A percentile compares a stretch with the other conserved stretches of the same genome.
Conservation (phyloP, 208 protist species). For the Crithidia brevicula region DNA sequence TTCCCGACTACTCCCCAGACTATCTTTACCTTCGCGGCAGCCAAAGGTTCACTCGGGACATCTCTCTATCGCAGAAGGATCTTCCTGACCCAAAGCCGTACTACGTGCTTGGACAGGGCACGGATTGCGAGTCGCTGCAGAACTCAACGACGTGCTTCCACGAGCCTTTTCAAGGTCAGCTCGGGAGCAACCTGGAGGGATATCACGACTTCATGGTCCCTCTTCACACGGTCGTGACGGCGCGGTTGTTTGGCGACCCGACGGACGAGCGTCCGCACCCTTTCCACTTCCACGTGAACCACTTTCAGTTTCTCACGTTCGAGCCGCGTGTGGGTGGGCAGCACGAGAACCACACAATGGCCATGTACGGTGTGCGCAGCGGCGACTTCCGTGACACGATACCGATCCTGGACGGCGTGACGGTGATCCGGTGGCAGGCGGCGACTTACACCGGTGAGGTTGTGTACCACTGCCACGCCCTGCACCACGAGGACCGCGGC, state of each 20-base stretch:
- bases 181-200: slow-evolving; percentile 22
- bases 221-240: slow-evolving; percentile 58
- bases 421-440: slow-evolving; percentile 80
- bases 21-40: slow-evolving; percentile 45
- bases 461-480: slow-evolving; percentile 85
- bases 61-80: slow-evolving; percentile 72
- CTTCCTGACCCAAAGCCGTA: slow-evolving; percentile 42
- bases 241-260: slow-evolving; percentile 73
- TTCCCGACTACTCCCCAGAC: slow-evolving; percentile 44
- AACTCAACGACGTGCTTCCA: slow-evolving; percentile 71
- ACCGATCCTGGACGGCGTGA: slow-evolving; percentile 85
- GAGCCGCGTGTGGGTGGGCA: slow-evolving; percentile 61
- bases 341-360: slow-evolving; percentile 78
- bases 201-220: slow-evolving; percentile 81
- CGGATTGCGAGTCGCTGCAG: slow-evolving; percentile 58
- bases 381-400: slow-evolving; percentile 86
- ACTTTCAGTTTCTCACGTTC: slow-evolving; percentile 83
- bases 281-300: slow-evolving; percentile 89
- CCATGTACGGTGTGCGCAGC: slow-evolving; percentile 61
- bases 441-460: slow-evolving; percentile 80
- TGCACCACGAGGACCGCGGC: slow-evolving; percentile 81
- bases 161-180: slow-evolving; percentile 66
- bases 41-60: slow-evolving; percentile 36
- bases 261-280: slow-evolving; percentile 76
- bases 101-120: slow-evolving; percentile 79